Evolutionary conservation across 192 early-diverging fungal genomes (phyloP), one percentile per base, ranked within the genome.

Genomic region (Diversispora epigaea): DNA sequence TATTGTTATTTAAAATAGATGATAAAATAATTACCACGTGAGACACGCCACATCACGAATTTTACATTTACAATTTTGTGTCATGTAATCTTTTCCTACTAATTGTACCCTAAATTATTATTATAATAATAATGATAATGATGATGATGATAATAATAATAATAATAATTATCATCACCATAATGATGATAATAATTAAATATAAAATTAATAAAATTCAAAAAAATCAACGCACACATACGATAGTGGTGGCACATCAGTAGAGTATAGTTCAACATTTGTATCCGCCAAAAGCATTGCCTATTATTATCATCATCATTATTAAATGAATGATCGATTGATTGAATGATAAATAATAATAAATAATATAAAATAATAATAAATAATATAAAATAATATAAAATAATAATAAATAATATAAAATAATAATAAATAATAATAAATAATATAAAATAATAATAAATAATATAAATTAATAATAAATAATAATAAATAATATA

Each of bases 21-120:
- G 6, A 41, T 22, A 25, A 61, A 14, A 63, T 77, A 67, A 81
- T 82, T 84, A 87, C 88, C 89, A 90, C 45, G 80, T 83, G 10
- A 86, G 58, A 58, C 91, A 92, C 11, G 90, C 91, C 1, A 89
- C 88, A 56, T 92, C 90, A 21, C 90, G 80, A 54, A 92, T 91
- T 73, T 87, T 87, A 79, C 91, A 92, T 40, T 84, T 81, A 77
- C 91, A 92, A 22, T 88, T 88, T 6, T 83, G 78, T 22, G 91
- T 91, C 14, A 88, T 87, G 70, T 92, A 93, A 68, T 91, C 89
- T 11, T 84, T 83, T 10, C 88, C 90, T 7, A 93, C 85, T 10
- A 91, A 82, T 52, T 89, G 87, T 54, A 91, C 86, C 17, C 87
- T 84, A 47, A 77, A 10, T 78, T 52, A 19, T 7, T 4, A 58